A percentile compares a stretch with the other conserved stretches of the same genome.
Conservation (phyloP, 2,329 filamentous ascomycete species). For the Penicillium sp. region DNA sequence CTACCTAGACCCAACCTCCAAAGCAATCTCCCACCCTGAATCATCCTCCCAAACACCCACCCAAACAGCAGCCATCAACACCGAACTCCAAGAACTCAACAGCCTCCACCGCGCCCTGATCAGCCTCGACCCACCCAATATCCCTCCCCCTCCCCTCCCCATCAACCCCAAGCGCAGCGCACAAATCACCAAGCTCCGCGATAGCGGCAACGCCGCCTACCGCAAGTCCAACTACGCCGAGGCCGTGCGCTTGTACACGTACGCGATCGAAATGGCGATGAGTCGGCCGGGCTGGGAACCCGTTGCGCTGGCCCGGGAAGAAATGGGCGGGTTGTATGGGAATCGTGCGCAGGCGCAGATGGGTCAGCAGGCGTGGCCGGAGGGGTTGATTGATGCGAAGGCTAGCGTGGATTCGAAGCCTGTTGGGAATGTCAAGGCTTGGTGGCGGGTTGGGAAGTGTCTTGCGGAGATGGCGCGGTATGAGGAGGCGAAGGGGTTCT, state of each 20-base stretch:
- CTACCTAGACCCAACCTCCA: slow-evolving; percentile 72
- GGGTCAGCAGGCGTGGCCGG: slow-evolving; percentile 70
- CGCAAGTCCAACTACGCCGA: slow-evolving; percentile 69
- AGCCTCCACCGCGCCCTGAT: slow-evolving; percentile 67
- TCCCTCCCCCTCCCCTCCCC: slow-evolving; percentile 80
- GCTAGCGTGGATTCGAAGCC: slow-evolving; percentile 81
- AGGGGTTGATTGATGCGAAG: slow-evolving; percentile 82
- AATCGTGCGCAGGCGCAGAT: slow-evolving; percentile 91
- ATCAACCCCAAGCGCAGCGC: slow-evolving; percentile 89
- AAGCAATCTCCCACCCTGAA: slow-evolving; percentile 57
- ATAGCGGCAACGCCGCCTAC: slow-evolving; percentile 75
- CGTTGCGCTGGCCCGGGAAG: slow-evolving; percentile 72
- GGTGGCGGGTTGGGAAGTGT: slow-evolving; percentile 83
- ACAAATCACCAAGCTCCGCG: slow-evolving; percentile 83
- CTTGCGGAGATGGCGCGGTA: slow-evolving; percentile 83
- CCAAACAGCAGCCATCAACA: slow-evolving; percentile 49
- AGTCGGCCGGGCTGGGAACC: slow-evolving; percentile 83
- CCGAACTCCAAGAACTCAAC: slow-evolving; percentile 71
- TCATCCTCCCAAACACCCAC: slow-evolving; percentile 42
- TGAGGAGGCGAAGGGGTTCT: slow-evolving; percentile 75
- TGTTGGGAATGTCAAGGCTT: slow-evolving; percentile 84
- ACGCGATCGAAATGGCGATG: slow-evolving; percentile 86
- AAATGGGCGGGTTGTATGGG: slow-evolving; percentile 70
- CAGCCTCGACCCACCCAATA: slow-evolving; percentile 55
- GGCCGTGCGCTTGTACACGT: slow-evolving; percentile 72